Conservation (phyloP, 148 eudicot species). For the Simmondsia chinensis region DNA sequence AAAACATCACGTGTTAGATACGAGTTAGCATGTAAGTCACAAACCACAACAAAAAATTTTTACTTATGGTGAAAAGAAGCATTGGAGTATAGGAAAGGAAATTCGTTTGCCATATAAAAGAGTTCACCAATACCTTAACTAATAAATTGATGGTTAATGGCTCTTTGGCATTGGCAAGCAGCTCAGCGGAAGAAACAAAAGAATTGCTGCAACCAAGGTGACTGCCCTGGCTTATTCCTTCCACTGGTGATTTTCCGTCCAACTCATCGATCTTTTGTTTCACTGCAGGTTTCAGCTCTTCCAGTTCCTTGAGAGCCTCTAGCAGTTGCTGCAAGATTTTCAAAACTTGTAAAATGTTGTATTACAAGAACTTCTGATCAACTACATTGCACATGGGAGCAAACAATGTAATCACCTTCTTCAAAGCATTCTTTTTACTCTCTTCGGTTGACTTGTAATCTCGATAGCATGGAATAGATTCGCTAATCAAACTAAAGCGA, state of each 20-base stretch:
- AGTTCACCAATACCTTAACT: slow-evolving; percentile 64
- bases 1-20: no score
- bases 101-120: no score
- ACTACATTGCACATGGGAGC: no score
- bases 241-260: no score
- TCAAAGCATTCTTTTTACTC: slow-evolving; percentile 41
- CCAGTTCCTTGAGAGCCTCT: slow-evolving; percentile 65
- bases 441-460: slow-evolving; percentile 58
- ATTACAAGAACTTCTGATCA: no score
- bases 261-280: slow-evolving; percentile 50
- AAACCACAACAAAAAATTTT: no score
- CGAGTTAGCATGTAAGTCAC: no score
- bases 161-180: slow-evolving; percentile 31
- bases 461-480: slow-evolving; percentile 92
- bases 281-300: slow-evolving; percentile 49
- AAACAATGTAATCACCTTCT: slow-evolving; percentile 59
- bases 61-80: no score
- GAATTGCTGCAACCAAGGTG: slow-evolving; percentile 16
- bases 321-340: slow-evolving; percentile 63
- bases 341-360: background rate
- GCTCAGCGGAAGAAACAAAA: slow-evolving; percentile 30
- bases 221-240: slow-evolving; percentile 2
- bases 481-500: slow-evolving; percentile 75
- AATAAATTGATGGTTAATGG: slow-evolving; percentile 19
- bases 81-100: no score